A percentile compares a stretch with the other conserved stretches of the same genome.
phyloP scores from a whole-genome alignment of 2,329 filamentous ascomycete species.

The Pyrenophora graminea region DNA sequence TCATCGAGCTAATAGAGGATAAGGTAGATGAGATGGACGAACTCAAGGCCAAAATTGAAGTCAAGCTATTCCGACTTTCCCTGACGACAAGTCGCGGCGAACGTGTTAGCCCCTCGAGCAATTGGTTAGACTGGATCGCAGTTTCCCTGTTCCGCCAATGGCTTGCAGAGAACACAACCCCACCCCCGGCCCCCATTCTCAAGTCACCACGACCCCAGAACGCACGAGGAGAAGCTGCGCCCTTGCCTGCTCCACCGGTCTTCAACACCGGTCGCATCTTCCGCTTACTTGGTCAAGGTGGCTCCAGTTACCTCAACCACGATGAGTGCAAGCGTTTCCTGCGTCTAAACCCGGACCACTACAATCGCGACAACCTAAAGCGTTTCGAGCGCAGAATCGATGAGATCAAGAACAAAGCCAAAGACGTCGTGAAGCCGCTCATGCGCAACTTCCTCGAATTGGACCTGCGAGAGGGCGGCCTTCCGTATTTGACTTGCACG shows the following conservation, averaged over 20 bases:
- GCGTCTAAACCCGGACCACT: constrained; percentile 79
- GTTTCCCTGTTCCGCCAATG: constrained; percentile 88
- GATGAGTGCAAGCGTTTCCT: constrained; percentile 91
- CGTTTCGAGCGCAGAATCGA: constrained; percentile 86
- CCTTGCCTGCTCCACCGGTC: constrained; percentile 48
- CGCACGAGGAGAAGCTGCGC: constrained; percentile 24
- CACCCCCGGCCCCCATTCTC: constrained; percentile 61
- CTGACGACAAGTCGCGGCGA: constrained; percentile 81
- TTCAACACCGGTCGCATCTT: constrained; percentile 74
- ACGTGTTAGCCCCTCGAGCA: constrained; percentile 75
- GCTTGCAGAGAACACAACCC: constrained; percentile 87
- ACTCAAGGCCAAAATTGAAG: constrained; percentile 76
- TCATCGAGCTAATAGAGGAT: constrained; percentile 90
- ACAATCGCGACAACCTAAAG: constrained; percentile 82
- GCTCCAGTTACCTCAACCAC: constrained; percentile 71
- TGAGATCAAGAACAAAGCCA: constrained; percentile 82
- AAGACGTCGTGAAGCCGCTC: constrained; percentile 80
- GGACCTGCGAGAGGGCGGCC: constrained; percentile 62
- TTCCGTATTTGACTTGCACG: constrained; percentile 69
- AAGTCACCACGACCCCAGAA: constrained; percentile 50
- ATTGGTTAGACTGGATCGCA: constrained; percentile 87
- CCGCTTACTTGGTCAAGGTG: constrained; percentile 70
- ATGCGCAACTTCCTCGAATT: constrained; percentile 86
- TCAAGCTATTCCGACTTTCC: constrained; percentile 78
- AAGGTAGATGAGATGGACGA: constrained; percentile 93